A percentile compares a stretch with the other conserved stretches of the same genome.
Evolutionary conservation across 2,329 filamentous ascomycete species (phyloP).

Genomic region (Ascocoryne sarcoides): DNA sequence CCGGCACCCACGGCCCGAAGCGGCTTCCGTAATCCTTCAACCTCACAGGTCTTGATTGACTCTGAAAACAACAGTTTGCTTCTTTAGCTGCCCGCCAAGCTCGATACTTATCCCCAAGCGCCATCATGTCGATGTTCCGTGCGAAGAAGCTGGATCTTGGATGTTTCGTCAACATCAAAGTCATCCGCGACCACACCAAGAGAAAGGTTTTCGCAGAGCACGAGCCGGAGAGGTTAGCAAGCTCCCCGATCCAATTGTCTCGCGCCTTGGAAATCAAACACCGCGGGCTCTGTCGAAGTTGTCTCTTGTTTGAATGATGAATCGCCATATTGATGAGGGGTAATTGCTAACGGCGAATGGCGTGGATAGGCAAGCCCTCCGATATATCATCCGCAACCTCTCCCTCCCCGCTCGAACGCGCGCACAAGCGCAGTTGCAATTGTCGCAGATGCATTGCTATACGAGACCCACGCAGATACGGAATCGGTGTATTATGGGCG

Average conservation of each 20-base stretch:
- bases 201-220: constrained; percentile 81
- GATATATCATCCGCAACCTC: constrained; percentile 91
- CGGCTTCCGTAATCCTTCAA: no score
- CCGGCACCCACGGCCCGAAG: no score
- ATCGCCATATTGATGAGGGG: no score
- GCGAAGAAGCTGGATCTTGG: constrained; percentile 84
- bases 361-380: constrained; percentile 68
- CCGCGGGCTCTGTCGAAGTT: background rate
- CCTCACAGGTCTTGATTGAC: no score
- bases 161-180: constrained; percentile 76
- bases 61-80: background rate
- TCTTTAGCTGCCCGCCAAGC: background rate
- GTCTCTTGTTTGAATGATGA: no score
- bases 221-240: constrained; percentile 67
- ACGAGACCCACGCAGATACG: constrained; percentile 88
- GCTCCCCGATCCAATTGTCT: background rate
- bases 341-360: background rate
- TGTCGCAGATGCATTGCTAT: constrained; percentile 93
- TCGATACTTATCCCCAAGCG: constrained; percentile 6
- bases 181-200: constrained; percentile 94
- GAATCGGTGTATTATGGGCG: constrained; percentile 86
- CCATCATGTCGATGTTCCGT: constrained; percentile 74
- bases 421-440: constrained; percentile 84
- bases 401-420: constrained; percentile 72
- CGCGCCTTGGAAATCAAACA: background rate